Evolutionary conservation across 2,329 filamentous ascomycete species (phyloP).

Genomic region (Xylaria arbuscula): DNA sequence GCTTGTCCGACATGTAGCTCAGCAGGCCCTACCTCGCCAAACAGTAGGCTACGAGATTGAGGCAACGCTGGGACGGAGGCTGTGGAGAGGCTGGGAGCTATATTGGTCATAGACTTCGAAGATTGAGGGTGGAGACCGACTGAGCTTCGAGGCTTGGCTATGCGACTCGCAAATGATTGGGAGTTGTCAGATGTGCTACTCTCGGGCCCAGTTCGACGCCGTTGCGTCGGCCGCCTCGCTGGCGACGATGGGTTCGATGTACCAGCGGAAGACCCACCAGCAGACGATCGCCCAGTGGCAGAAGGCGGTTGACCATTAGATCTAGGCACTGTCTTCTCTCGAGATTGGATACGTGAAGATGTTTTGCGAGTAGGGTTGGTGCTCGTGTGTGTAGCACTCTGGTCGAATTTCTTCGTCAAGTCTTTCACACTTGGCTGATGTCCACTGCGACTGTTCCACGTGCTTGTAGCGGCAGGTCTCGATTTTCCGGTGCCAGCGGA

Average conservation of each 20-base stretch:
- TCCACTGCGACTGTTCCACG: constrained; percentile 46
- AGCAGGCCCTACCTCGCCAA: constrained; percentile 78
- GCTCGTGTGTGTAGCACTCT: constrained; percentile 56
- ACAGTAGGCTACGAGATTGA: constrained; percentile 67
- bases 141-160: constrained; percentile 63
- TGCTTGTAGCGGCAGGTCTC: constrained; percentile 46
- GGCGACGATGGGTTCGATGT: constrained; percentile 44
- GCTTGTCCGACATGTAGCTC: constrained; percentile 63
- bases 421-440: constrained; percentile 80
- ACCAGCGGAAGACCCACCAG: constrained; percentile 47
- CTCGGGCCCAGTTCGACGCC: constrained; percentile 61
- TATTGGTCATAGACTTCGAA: constrained; percentile 59
- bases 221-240: constrained; percentile 54
- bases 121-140: constrained; percentile 51
- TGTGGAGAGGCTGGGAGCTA: constrained; percentile 51
- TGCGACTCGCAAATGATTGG: constrained; percentile 70
- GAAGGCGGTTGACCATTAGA: constrained; percentile 55
- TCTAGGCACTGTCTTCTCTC: constrained; percentile 36
- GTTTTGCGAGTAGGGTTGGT: constrained; percentile 51
- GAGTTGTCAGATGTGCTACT: constrained; percentile 65
- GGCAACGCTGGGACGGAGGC: constrained; percentile 47
- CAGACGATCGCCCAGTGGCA: constrained; percentile 55
- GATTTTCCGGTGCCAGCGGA: constrained; percentile 48
- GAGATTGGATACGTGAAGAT: constrained; percentile 36
- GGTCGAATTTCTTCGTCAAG: constrained; percentile 81